A percentile compares a stretch with the other conserved stretches of the same genome.
Evolutionary conservation across 768 basidiomycete genomes (phyloP).

Genomic region (Hygrocybe coccinea): DNA sequence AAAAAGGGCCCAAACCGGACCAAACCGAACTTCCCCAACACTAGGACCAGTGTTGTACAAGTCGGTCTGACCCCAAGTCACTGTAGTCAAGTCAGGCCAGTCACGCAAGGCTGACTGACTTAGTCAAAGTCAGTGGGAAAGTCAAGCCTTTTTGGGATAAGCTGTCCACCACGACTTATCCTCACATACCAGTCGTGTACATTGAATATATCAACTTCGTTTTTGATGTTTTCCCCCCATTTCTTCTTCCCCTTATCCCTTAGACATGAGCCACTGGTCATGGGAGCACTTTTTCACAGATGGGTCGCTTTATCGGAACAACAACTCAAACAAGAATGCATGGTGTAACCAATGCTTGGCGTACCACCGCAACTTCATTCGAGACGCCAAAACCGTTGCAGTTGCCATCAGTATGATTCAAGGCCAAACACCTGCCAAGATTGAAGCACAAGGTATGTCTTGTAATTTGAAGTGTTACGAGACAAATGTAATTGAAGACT

Average conservation of each 20-base stretch:
- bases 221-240: not conserved
- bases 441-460: slow-evolving; percentile 6
- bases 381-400: not conserved
- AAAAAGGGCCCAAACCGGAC: too few species aligned
- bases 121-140: not conserved
- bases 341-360: not conserved
- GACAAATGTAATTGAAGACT: not conserved
- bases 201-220: not conserved
- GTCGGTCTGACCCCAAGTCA: not conserved
- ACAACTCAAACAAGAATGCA: too few species aligned
- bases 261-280: not conserved
- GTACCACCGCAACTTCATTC: not conserved
- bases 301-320: too few species aligned
- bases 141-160: not conserved
- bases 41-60: slow-evolving; percentile 5
- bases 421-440: not conserved
- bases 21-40: too few species aligned
- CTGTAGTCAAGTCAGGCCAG: not conserved
- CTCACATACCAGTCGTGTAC: not conserved
- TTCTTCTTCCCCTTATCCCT: not conserved
- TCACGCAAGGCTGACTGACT: not conserved
- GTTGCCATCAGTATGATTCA: not conserved
- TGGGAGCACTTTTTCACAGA: not conserved
- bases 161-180: not conserved
- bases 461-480: not conserved